Evolutionary conservation across 352 stramenopile species (phyloP).

Genomic region (Blastocystis sp.): DNA sequence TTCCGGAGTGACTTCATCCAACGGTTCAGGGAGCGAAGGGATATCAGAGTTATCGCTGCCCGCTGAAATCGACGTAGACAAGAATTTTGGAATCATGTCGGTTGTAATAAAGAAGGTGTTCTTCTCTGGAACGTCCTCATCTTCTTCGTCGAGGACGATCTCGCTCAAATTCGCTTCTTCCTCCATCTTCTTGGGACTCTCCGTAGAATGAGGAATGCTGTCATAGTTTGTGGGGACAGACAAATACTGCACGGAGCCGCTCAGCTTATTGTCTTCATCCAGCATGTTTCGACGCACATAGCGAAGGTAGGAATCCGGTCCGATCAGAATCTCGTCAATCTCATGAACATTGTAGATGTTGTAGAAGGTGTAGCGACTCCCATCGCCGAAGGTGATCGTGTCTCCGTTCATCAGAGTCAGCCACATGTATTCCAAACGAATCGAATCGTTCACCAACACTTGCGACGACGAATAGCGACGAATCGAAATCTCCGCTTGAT

Average conservation of each 20-base stretch:
- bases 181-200: neutral
- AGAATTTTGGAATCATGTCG: neutral
- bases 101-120: neutral
- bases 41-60: neutral
- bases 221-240: neutral
- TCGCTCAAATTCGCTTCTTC: neutral
- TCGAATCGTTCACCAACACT: slow-evolving; percentile 6
- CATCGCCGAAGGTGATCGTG: slow-evolving; percentile 35
- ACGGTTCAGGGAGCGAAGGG: neutral
- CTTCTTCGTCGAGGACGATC: neutral
- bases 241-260: neutral
- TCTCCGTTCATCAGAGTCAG: slow-evolving; percentile 32
- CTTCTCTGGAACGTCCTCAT: neutral
- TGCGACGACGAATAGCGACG: slow-evolving; percentile 21
- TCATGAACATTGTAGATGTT: slow-evolving; percentile 48
- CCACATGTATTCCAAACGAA: slow-evolving; percentile 25
- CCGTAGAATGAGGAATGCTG: neutral
- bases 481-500: slow-evolving; percentile 41
- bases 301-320: neutral
- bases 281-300: slow-evolving; percentile 35
- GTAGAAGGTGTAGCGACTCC: slow-evolving; percentile 45
- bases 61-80: neutral
- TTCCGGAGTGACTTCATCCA: neutral
- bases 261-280: slow-evolving; percentile 17
- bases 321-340: slow-evolving; percentile 42